These are phyloP conservation scores for Xanthoceras sorbifolium DNA, from an alignment of 345 rosid genomes.

Conservation along the genomic window DNA sequence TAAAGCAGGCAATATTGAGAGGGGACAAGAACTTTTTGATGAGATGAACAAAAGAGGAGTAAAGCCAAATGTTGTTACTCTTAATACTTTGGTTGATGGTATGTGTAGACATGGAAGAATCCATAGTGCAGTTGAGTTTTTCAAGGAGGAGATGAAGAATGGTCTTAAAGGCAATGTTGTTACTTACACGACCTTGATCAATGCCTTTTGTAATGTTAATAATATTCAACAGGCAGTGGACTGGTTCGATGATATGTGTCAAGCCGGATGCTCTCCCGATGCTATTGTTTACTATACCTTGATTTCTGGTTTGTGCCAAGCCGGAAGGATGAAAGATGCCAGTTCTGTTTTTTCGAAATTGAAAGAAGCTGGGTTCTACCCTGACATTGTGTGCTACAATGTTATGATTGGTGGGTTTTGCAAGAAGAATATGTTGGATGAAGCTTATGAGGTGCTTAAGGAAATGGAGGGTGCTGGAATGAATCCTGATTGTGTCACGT, in stretches of 20 bases:
- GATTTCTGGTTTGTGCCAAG: slow-evolving; percentile 64
- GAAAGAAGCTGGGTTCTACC: slow-evolving; percentile 59
- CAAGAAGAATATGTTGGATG: slow-evolving; percentile 49
- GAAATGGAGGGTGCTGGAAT: slow-evolving; percentile 63
- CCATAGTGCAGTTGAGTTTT: slow-evolving; percentile 50
- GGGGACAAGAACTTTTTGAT: slow-evolving; percentile 50
- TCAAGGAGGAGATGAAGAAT: slow-evolving; percentile 51
- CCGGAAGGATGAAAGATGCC: slow-evolving; percentile 65
- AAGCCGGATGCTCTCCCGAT: slow-evolving; percentile 55
- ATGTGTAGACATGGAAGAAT: slow-evolving; percentile 71
- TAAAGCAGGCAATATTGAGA: slow-evolving; percentile 63
- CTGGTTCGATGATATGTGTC: slow-evolving; percentile 51
- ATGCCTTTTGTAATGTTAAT: slow-evolving; percentile 60
- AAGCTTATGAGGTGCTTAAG: slow-evolving; percentile 54
- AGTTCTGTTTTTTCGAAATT: slow-evolving; percentile 37
- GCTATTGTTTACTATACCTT: slow-evolving; percentile 58
- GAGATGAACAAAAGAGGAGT: slow-evolving; percentile 59
- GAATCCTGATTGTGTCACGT: slow-evolving; percentile 60
- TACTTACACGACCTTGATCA: slow-evolving; percentile 59
- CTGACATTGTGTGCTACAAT: slow-evolving; percentile 68
- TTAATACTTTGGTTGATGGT: slow-evolving; percentile 63
- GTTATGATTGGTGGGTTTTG: slow-evolving; percentile 58
- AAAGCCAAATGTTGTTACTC: slow-evolving; percentile 52
- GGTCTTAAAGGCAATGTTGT: slow-evolving; percentile 52
- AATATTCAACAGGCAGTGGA: slow-evolving; percentile 63